phyloP scores from a whole-genome alignment of 257 asterid species.

The Solanum bukasovii region DNA sequence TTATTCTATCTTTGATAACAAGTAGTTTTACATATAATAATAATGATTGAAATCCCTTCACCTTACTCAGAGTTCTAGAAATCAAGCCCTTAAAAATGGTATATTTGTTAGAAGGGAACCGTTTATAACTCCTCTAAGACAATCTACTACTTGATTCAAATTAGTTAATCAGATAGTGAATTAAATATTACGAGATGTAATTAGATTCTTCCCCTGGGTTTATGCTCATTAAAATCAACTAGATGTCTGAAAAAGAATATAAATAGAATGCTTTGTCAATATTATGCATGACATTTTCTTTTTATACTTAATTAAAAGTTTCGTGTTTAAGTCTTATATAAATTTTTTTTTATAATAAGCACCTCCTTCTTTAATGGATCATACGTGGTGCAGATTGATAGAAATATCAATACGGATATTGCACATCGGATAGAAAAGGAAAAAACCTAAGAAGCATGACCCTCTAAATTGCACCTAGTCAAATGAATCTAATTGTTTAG shows the following conservation, averaged over 20 bases:
- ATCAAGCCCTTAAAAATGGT: not conserved
- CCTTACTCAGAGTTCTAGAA: not conserved
- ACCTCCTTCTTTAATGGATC: not conserved
- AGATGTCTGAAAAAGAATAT: not conserved
- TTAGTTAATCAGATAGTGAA: not conserved
- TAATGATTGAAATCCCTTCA: not conserved
- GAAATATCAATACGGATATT: too few species aligned
- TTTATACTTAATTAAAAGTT: not conserved
- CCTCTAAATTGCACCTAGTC: not conserved
- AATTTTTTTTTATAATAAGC: not conserved
- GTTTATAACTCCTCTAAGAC: not conserved
- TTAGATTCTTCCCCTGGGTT: too few species aligned
- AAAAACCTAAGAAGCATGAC: not conserved
- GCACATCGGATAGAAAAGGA: too few species aligned
- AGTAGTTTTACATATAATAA: not conserved
- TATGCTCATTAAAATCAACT: too few species aligned
- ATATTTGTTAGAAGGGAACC: not conserved
- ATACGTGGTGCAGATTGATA: not conserved
- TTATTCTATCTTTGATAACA: not conserved
- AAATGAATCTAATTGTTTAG: not conserved
- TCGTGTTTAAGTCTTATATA: not conserved
- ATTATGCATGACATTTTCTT: not conserved
- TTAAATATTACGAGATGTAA: not conserved
- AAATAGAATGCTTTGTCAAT: not conserved
- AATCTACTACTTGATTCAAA: not conserved